Evolutionary conservation across 352 stramenopile species (phyloP), one percentile per base, ranked within the genome.

Genomic region (Salisapilia sapeloensis): DNA sequence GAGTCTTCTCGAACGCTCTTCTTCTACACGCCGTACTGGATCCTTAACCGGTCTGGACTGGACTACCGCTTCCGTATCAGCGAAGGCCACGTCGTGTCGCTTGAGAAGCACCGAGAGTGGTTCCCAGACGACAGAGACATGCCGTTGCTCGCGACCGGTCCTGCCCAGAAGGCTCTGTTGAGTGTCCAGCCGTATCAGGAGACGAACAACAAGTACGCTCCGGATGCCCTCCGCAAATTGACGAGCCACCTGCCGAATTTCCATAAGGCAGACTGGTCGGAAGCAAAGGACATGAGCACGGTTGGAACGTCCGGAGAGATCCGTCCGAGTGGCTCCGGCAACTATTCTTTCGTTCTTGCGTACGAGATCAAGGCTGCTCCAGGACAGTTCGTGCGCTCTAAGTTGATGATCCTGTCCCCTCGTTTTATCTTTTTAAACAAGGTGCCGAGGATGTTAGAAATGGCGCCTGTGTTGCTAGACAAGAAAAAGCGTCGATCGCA

Each of bases 31-130:
- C 76, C 71, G 4, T 91, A 78, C 41, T 91, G 76, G 76, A 78
- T 91, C 40, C 72, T 85, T 38, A 91, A 91, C 40, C 64, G 67
- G 21, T 77, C 54, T 37, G 76, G 76, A 6, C 51, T 91, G 7
- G 76, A 91, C 20, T 44, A 89, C 24, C 45, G 48, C 3, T 67
- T 81, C 37, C 79, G 76, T 22, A 14, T 86, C 11, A 42, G 56
- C 15, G 67, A 77, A 33, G 70, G 66, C 20, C 51, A 54, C 6
- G 29, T 65, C 9, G 24, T 44, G 25, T 83, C 57, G 33, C 40
- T 66, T 11, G 70, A 89, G 30, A 41, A 83, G 20, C 76, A 91
- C 38, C 66, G 64, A 11, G 14, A 29, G 10, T 89, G 71, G 43
- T 91, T 91, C 42, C 53, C 60, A 25, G 44, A 44, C 6, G 60